Evolutionary conservation across 371 early-diverging fungal genomes (phyloP), one percentile per base, ranked within the genome.

Genomic region (Lichtheimia ramosa): DNA sequence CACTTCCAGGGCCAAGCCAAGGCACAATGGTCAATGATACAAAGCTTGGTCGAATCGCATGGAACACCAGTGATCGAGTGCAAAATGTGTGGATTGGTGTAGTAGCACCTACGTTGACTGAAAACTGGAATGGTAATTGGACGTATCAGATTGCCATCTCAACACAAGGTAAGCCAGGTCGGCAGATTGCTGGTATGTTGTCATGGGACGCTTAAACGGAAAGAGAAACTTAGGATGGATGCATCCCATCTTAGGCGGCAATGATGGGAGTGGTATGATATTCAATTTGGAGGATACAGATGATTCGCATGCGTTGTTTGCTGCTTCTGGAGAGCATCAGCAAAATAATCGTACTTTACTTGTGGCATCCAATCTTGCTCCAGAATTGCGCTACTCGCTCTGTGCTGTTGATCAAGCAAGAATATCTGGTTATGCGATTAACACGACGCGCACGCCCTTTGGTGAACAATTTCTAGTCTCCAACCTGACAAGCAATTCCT

Each of bases 141-240:
- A 70, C 81, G n/a, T 83, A 74, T 56, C 75, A 83, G 56, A 69
- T 85, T 25, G 83, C 74, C 24, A 69, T 74, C 51, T 83, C 86
- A 7, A 83, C 78, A 15, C 66, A 62, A 55, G 72, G 85, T 83
- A 75, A 66, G 69, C 48, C 14, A 20, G 12, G 43, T 16, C 13
- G 18, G 2, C 10, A 2, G 6, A 34, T 34, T 34, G 34, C 34
- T 34, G 6, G 7, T 28, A 5, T 28, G 34, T 34, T 6, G 10
- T 10, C 8, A 34, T 34, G 34, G 8, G 34, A 34, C 34, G 34
- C 34, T 34, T 34, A 34, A 34, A 34, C 34, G 34, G 34, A 34
- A 34, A 10, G 34, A 34, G 5, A 2, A 10, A 10, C 3, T 34
- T 58, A 75, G 75, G 65, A 24, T 66, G 49, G 21, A 43, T 74